Conservation (phyloP, 2,329 filamentous ascomycete species). For the Ascochyta clinopodiicola region DNA sequence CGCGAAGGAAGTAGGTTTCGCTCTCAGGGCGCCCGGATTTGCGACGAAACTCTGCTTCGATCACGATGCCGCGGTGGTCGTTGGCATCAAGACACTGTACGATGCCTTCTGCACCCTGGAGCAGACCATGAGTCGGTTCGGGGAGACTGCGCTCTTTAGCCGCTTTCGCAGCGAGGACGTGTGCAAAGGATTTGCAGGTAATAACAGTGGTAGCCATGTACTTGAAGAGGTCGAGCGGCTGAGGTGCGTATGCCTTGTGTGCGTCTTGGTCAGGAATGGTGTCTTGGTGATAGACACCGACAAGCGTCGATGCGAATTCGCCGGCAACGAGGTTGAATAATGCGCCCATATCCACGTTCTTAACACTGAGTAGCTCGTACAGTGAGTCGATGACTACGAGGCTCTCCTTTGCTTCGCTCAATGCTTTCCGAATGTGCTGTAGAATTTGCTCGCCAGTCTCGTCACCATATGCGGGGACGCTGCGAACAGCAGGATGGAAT, state of each 20-base stretch:
- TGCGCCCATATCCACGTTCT: constrained; percentile 61
- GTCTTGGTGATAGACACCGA: constrained; percentile 84
- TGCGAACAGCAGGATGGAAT: constrained; percentile 68
- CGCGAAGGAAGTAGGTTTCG: constrained; percentile 68
- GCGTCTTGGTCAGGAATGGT: constrained; percentile 57
- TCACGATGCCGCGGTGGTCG: constrained; percentile 66
- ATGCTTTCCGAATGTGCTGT: constrained; percentile 23
- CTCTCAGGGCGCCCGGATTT: constrained; percentile 79
- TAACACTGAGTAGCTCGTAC: constrained; percentile 62
- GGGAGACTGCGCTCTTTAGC: constrained; percentile 77
- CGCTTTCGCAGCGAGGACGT: constrained; percentile 75
- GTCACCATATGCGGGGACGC: constrained; percentile 68
- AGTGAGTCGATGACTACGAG: constrained; percentile 83
- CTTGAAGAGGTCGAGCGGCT: constrained; percentile 72
- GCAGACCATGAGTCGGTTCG: constrained; percentile 79
- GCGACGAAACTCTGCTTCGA: constrained; percentile 85
- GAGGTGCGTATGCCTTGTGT: constrained; percentile 52
- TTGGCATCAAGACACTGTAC: constrained; percentile 69
- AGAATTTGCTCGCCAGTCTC: constrained; percentile 64
- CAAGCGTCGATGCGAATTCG: constrained; percentile 71
- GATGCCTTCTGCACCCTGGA: constrained; percentile 78
- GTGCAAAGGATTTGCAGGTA: constrained; percentile 72
- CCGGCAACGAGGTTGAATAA: constrained; percentile 72
- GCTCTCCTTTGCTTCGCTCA: constrained; percentile 34
- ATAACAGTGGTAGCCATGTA: constrained; percentile 92